These are phyloP conservation scores for Tricholoma hemisulphureum DNA, from an alignment of 768 basidiomycete species.

Conservation along the genomic window DNA sequence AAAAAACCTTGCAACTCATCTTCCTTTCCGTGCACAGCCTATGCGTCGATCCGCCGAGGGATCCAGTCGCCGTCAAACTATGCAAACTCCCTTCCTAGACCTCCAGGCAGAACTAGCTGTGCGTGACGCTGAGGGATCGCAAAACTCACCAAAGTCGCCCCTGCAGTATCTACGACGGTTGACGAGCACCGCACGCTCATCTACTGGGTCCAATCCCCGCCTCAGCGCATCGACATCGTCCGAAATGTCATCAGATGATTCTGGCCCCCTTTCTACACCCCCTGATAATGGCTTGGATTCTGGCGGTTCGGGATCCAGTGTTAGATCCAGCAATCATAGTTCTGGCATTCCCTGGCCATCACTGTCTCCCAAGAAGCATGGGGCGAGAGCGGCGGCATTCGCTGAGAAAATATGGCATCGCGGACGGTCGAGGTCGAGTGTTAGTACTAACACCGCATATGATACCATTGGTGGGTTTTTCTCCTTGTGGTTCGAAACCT, in stretches of 20 bases:
- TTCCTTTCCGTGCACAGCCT: not conserved
- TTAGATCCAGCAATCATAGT: slow-evolving; percentile 34
- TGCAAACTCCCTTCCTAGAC: not conserved
- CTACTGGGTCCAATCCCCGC: slow-evolving; percentile 39
- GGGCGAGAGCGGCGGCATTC: slow-evolving; percentile 53
- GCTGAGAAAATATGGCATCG: slow-evolving; percentile 60
- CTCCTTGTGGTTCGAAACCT: not conserved
- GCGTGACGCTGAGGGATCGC: slow-evolving; percentile 25
- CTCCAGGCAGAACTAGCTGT: not conserved
- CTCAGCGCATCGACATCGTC: slow-evolving; percentile 60
- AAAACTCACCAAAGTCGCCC: slow-evolving; percentile 52
- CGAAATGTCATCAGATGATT: slow-evolving; percentile 69
- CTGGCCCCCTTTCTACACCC: slow-evolving; percentile 57
- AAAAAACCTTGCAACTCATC: slow-evolving; percentile 4
- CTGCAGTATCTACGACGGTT: slow-evolving; percentile 51
- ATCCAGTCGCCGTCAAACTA: not conserved
- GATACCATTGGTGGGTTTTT: slow-evolving; percentile 42
- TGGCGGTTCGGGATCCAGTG: slow-evolving; percentile 25
- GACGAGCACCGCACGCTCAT: slow-evolving; percentile 40
- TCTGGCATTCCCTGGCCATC: slow-evolving; percentile 46
- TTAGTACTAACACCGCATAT: slow-evolving; percentile 35
- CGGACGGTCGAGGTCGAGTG: slow-evolving; percentile 51
- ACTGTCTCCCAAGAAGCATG: slow-evolving; percentile 51
- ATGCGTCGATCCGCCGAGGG: not conserved
- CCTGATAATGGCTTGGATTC: slow-evolving; percentile 44